Percentiles rank a stretch among this genome's conserved stretches.
Conservation (phyloP, 495 filamentous ascomycete genomes). For the Neurospora sp. region DNA sequence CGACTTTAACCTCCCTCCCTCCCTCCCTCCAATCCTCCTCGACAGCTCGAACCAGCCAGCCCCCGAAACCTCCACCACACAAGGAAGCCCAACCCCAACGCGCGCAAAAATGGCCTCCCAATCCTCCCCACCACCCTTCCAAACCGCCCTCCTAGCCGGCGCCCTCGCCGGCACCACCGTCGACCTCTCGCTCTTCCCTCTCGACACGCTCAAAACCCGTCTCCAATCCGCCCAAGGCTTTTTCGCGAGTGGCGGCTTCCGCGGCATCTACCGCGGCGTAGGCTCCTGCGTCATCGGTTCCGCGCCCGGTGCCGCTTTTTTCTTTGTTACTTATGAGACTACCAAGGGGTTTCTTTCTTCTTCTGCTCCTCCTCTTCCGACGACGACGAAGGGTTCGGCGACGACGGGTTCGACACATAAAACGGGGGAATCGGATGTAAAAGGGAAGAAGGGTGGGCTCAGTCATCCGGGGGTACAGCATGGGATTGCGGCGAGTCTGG, state of each 20-base stretch:
- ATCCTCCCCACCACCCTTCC: conserved; percentile 34
- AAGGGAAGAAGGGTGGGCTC: background rate
- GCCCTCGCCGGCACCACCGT: conserved; percentile 79
- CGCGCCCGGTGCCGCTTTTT: conserved; percentile 92
- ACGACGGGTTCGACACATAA: background rate
- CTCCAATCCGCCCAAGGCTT: conserved; percentile 82
- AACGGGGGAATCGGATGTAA: background rate
- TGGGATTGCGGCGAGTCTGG: conserved; percentile 68
- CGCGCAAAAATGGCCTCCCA: background rate
- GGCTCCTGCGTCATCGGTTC: conserved; percentile 74
- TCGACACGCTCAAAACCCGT: conserved; percentile 87
- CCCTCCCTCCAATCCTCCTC: background rate
- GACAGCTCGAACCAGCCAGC: background rate
- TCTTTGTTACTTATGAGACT: conserved; percentile 94
- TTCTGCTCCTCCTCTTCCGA: background rate
- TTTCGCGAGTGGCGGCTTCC: conserved; percentile 63
- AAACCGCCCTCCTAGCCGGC: conserved; percentile 54
- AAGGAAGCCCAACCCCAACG: too few species aligned
- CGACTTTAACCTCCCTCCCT: background rate
- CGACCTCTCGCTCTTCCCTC: conserved; percentile 81
- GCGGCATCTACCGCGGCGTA: conserved; percentile 61
- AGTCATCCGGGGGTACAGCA: conserved; percentile 19
- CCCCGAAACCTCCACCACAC: background rate
- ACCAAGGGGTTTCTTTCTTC: conserved; percentile 50
- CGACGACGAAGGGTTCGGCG: background rate